Conservation (phyloP, 495 filamentous ascomycete genomes). For the Penicillium lividum region DNA sequence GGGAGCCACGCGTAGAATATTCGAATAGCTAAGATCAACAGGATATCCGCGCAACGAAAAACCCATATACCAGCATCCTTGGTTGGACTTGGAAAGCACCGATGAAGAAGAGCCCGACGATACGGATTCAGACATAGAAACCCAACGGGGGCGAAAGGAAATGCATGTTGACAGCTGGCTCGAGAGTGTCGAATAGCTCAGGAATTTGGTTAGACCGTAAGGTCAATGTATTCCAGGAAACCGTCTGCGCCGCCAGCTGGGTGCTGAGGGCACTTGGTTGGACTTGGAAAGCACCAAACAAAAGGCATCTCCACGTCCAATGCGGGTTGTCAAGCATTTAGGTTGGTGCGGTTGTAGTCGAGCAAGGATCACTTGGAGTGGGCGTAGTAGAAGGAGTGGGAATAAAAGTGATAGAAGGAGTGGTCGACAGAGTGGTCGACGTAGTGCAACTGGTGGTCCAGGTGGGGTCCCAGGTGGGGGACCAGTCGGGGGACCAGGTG, state of each 20-base stretch:
- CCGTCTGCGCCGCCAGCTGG: too few species aligned
- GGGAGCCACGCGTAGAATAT: constrained; percentile 21
- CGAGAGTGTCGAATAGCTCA: constrained; percentile 10
- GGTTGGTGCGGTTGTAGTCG: too few species aligned
- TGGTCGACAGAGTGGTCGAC: too few species aligned
- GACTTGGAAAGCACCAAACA: constrained; percentile 25
- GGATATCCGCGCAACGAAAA: constrained; percentile 21
- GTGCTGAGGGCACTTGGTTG: too few species aligned
- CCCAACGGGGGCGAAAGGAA: background rate
- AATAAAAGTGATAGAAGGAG: too few species aligned
- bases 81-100: constrained; percentile 27
- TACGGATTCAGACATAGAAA: constrained; percentile 12
- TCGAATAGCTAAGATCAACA: constrained; percentile 16
- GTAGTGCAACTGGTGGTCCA: too few species aligned
- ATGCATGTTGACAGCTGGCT: constrained; percentile 11
- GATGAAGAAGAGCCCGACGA: constrained; percentile 23
- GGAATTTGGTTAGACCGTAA: constrained; percentile 5
- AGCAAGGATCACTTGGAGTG: too few species aligned
- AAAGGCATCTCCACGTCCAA: too few species aligned
- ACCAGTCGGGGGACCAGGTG: too few species aligned
- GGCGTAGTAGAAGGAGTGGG: too few species aligned
- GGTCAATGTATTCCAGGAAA: constrained; percentile 11
- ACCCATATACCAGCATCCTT: constrained; percentile 32
- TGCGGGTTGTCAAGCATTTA: too few species aligned
- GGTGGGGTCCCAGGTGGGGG: too few species aligned